These are phyloP conservation scores for Penicillium turbatum DNA, from an alignment of 495 filamentous ascomycete species.

Conservation along the genomic window DNA sequence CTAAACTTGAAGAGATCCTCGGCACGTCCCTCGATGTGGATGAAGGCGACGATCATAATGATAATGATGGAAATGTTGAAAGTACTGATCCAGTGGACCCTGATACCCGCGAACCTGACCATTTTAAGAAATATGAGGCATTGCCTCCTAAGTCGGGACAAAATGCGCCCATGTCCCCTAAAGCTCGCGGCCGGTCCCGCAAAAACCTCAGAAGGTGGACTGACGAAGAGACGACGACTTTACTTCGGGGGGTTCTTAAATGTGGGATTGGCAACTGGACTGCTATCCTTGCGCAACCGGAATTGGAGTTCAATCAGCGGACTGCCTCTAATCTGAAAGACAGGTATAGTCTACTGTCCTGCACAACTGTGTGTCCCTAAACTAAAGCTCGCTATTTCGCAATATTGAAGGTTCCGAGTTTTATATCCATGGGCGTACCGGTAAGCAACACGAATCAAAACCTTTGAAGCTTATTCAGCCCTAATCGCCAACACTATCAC, in stretches of 20 bases:
- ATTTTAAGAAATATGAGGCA: background rate
- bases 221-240: constrained; percentile 73
- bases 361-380: background rate
- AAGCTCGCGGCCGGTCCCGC: constrained; percentile 41
- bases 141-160: constrained; percentile 17
- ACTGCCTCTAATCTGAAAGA: constrained; percentile 83
- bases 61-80: constrained; percentile 7
- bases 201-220: constrained; percentile 65
- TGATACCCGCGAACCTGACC: constrained; percentile 5
- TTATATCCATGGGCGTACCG: constrained; percentile 62
- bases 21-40: constrained; percentile 26
- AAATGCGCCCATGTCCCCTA: constrained; percentile 36
- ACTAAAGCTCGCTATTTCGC: constrained; percentile 12
- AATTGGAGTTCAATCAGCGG: constrained; percentile 70
- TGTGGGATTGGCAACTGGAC: constrained; percentile 90
- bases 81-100: constrained; percentile 7
- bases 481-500: constrained; percentile 9
- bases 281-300: constrained; percentile 69
- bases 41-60: constrained; percentile 11
- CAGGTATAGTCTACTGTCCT: constrained; percentile 36
- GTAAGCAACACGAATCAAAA: constrained; percentile 13
- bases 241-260: constrained; percentile 71
- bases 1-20: constrained; percentile 37
- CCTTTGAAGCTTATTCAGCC: background rate
- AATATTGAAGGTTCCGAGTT: constrained; percentile 55